Evolutionary conservation across 2,329 filamentous ascomycete species (phyloP).

Genomic region (Coniochaeta prunicola): DNA sequence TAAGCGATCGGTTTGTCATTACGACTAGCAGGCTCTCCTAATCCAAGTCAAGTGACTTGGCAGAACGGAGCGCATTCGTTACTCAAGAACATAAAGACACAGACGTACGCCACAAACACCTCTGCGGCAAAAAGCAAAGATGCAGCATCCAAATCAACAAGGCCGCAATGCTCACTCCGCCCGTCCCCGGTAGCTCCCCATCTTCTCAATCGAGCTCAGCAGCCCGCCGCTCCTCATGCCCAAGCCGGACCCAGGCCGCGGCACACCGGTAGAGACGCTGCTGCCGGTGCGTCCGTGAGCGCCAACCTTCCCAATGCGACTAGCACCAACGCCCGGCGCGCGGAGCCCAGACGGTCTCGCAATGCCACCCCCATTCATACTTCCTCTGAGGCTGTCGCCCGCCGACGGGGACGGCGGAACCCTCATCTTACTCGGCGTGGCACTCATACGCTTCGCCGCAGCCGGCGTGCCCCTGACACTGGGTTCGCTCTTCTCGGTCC

Average conservation of each 20-base stretch:
- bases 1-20: neutral
- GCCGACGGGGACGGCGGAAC: neutral
- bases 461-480: neutral
- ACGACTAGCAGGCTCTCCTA: neutral
- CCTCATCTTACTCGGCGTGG: neutral
- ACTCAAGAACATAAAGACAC: neutral
- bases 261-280: constrained; percentile 28
- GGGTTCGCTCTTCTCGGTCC: neutral
- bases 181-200: constrained; percentile 56
- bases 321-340: constrained; percentile 46
- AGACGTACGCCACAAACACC: neutral
- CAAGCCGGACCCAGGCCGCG: constrained; percentile 41
- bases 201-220: constrained; percentile 77
- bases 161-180: neutral
- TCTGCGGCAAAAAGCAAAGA: neutral
- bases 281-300: constrained; percentile 39
- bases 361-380: constrained; percentile 27
- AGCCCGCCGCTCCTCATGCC: constrained; percentile 19
- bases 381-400: constrained; percentile 36
- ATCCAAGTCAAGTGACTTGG: neutral
- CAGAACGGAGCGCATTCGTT: neutral
- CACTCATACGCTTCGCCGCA: neutral
- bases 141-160: neutral
- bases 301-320: constrained; percentile 36
- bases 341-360: constrained; percentile 50